A percentile compares a stretch with the other conserved stretches of the same genome.
Evolutionary conservation across 2,329 filamentous ascomycete genomes (phyloP).

Genomic region (Drechslerella coelobrocha): DNA sequence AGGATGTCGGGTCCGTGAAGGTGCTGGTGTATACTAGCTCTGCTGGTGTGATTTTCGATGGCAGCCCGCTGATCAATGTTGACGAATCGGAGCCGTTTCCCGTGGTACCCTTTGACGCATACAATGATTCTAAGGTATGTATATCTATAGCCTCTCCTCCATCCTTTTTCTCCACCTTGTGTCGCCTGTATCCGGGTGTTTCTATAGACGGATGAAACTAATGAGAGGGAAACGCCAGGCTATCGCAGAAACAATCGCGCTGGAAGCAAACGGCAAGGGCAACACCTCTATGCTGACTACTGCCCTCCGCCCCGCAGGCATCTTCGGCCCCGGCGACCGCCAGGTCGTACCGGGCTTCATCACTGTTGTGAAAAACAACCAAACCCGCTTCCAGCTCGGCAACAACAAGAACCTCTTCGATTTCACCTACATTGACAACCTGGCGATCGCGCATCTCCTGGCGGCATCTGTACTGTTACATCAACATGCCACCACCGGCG

Average conservation of each 20-base stretch:
- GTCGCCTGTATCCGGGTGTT: constrained; percentile 11
- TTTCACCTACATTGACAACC: constrained; percentile 73
- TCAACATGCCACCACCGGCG: constrained; percentile 61
- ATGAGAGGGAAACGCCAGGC: no score
- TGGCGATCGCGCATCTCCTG: constrained; percentile 81
- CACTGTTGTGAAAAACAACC: constrained; percentile 71
- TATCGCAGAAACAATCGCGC: constrained; percentile 79
- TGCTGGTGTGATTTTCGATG: constrained; percentile 85
- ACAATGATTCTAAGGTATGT: constrained; percentile 84
- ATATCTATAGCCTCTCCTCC: no score
- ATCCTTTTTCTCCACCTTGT: neutral
- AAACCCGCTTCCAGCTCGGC: constrained; percentile 81
- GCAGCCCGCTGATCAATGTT: constrained; percentile 80
- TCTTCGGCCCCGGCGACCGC: constrained; percentile 79
- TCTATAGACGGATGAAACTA: no score
- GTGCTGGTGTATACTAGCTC: constrained; percentile 91
- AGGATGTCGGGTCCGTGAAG: constrained; percentile 73
- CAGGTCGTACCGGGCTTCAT: constrained; percentile 77
- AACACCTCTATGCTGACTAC: constrained; percentile 69
- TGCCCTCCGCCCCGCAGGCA: constrained; percentile 82
- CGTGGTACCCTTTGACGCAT: constrained; percentile 77
- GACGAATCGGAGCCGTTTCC: constrained; percentile 83
- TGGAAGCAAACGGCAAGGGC: constrained; percentile 73
- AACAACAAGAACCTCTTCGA: constrained; percentile 74
- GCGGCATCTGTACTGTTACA: constrained; percentile 75